phyloP scores from a whole-genome alignment of 2,329 filamentous ascomycete species.

The Aspergillus flavus region DNA sequence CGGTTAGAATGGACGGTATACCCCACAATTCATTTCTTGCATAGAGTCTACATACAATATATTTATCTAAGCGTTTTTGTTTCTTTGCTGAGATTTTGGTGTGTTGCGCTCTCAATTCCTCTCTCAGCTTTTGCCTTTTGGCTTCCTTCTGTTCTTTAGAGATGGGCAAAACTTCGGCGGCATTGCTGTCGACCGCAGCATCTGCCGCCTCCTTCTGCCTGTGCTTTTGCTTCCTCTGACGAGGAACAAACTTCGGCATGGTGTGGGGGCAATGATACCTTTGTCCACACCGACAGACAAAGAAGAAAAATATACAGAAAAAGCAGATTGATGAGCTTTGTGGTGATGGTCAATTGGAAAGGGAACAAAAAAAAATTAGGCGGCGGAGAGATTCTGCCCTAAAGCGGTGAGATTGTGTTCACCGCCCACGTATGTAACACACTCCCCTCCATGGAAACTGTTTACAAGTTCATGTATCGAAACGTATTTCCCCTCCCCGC shows the following conservation, averaged over 20 bases:
- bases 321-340: constrained; percentile 5
- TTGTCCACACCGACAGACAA: constrained; percentile 17
- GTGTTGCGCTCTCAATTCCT: constrained; percentile 57
- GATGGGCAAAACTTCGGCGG: constrained; percentile 43
- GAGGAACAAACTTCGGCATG: constrained; percentile 55
- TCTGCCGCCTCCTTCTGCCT: constrained; percentile 34
- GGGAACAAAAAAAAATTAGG: constrained; percentile 23
- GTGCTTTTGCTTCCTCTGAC: constrained; percentile 61
- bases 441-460: not conserved
- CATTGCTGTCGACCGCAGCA: constrained; percentile 51
- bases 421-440: constrained; percentile 20
- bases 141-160: constrained; percentile 58
- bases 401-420: constrained; percentile 16
- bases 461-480: not conserved
- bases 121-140: constrained; percentile 54
- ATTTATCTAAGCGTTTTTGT: constrained; percentile 69
- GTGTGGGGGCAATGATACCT: constrained; percentile 17
- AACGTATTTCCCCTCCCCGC: not conserved
- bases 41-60: constrained; percentile 54
- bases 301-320: constrained; percentile 10
- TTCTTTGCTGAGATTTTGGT: constrained; percentile 65
- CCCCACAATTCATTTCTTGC: not conserved
- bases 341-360: constrained; percentile 7
- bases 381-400: constrained; percentile 30
- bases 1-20: constrained; percentile 20